Percentiles rank a stretch among this genome's conserved stretches.
These are phyloP conservation scores for Brassica hybrid DNA, from an alignment of 441 rosid genomes.

Conservation along the genomic window DNA sequence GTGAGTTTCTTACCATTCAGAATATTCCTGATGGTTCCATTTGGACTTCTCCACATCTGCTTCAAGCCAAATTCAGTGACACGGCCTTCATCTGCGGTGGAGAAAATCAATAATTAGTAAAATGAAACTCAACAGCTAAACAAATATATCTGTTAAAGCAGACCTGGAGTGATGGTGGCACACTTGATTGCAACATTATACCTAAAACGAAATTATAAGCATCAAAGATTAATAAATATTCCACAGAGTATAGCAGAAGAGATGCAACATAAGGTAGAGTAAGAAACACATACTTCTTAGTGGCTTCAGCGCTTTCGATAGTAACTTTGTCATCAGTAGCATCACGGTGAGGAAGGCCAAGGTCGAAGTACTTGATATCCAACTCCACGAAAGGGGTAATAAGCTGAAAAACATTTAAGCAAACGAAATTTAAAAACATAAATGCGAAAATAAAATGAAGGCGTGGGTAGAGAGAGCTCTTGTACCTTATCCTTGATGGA, in stretches of 20 bases:
- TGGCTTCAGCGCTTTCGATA: constrained; percentile 93
- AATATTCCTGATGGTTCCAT: too few relatives aligned
- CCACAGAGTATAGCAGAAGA: not conserved
- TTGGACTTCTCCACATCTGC: too few relatives aligned
- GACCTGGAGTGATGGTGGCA: constrained; percentile 98
- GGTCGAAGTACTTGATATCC: constrained; percentile 95
- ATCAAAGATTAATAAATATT: not conserved
- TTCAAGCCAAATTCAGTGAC: constrained; percentile 78
- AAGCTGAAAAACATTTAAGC: constrained; percentile 55
- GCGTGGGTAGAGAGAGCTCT: not conserved
- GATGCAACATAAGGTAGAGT: too few relatives aligned
- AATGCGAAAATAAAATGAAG: not conserved
- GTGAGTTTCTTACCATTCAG: too few relatives aligned
- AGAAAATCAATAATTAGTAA: constrained; percentile 8
- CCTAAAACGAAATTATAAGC: constrained; percentile 47
- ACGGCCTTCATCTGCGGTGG: constrained; percentile 82
- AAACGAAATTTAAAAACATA: not conserved
- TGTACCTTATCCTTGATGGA: constrained; percentile 82
- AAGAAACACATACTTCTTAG: constrained; percentile 53
- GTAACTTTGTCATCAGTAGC: constrained; percentile 94
- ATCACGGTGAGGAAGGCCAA: constrained; percentile 90
- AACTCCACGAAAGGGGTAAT: constrained; percentile 85
- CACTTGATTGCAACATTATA: constrained; percentile 98
- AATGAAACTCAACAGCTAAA: not conserved
- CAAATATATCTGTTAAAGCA: not conserved